Conservation (phyloP, 2,329 filamentous ascomycete species). For the Claviceps sp. region DNA sequence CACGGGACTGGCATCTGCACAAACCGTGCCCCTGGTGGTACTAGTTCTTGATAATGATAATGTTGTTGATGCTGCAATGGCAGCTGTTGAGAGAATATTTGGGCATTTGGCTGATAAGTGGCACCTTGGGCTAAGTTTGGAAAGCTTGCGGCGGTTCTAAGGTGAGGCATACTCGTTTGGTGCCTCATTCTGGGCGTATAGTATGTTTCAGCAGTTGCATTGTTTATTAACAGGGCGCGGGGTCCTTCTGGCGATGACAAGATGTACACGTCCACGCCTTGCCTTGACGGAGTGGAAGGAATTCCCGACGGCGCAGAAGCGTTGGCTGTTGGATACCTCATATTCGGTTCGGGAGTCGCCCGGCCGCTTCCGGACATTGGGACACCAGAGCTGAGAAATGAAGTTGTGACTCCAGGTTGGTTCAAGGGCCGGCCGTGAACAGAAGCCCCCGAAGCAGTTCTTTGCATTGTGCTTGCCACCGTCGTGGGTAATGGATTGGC, state of each 20-base stretch:
- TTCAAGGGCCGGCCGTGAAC: slow-evolving; percentile 20
- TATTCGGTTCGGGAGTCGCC: slow-evolving; percentile 31
- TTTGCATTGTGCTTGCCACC: slow-evolving; percentile 37
- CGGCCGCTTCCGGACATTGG: slow-evolving; percentile 32
- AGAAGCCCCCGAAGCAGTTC: slow-evolving; percentile 34
- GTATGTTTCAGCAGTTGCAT: slow-evolving; percentile 34
- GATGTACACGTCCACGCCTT: slow-evolving; percentile 42
- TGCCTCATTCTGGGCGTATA: slow-evolving; percentile 29
- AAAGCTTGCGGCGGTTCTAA: slow-evolving; percentile 11
- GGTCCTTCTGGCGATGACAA: slow-evolving; percentile 47
- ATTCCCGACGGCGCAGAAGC: slow-evolving; percentile 8
- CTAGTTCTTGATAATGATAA: slow-evolving; percentile 9
- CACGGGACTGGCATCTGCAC: slow-evolving; percentile 2
- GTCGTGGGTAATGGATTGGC: slow-evolving; percentile 30
- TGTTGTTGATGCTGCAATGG: slow-evolving; percentile 7
- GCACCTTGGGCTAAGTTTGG: slow-evolving; percentile 4
- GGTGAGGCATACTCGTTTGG: slow-evolving; percentile 15
- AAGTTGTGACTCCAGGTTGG: slow-evolving; percentile 30
- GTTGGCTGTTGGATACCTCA: slow-evolving; percentile 19
- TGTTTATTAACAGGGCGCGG: slow-evolving; percentile 42
- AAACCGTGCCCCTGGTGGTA: slow-evolving; percentile 4
- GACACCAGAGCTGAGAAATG: slow-evolving; percentile 20
- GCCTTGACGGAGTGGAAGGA: slow-evolving; percentile 12
- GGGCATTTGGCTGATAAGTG: neutral
- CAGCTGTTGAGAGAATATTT: slow-evolving; percentile 4